A percentile compares a stretch with the other conserved stretches of the same genome.
phyloP scores from a whole-genome alignment of 345 rosid species.

The Linum tenue region DNA sequence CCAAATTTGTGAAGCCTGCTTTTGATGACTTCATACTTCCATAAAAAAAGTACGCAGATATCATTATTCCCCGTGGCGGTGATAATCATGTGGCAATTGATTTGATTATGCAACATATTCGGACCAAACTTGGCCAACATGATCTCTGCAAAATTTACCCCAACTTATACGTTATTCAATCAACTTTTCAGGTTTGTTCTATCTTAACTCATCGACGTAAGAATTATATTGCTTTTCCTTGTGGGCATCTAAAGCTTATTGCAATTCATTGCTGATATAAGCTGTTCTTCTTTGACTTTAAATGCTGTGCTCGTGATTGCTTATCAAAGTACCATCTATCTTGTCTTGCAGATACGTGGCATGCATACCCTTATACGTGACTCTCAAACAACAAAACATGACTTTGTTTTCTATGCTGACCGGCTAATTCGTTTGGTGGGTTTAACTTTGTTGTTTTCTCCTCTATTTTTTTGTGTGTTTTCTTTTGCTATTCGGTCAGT shows the following conservation, averaged over 20 bases:
- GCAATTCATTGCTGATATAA: not conserved
- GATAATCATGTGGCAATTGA: conserved; percentile 97
- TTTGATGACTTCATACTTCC: conserved; percentile 99
- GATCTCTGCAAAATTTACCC: conserved; percentile 98
- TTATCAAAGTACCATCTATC: conserved; percentile 1
- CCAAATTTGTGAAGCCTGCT: conserved; percentile 97
- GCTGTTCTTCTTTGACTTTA: too few relatives aligned
- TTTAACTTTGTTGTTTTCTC: conserved; percentile 1
- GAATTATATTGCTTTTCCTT: too few relatives aligned
- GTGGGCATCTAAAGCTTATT: not conserved
- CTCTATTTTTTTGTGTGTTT: conserved; percentile 2
- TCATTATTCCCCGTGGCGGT: conserved; percentile 98
- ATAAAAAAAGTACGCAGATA: conserved; percentile 96
- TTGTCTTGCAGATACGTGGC: conserved; percentile 74
- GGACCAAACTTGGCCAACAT: conserved; percentile 96
- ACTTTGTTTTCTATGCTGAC: conserved; percentile 91
- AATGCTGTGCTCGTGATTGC: not conserved
- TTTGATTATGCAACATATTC: conserved; percentile 93
- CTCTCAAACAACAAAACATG: conserved; percentile 84
- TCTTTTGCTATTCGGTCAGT: not conserved
- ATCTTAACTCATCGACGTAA: not conserved
- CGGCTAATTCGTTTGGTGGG: conserved; percentile 95
- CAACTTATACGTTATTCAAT: conserved; percentile 80
- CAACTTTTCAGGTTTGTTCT: conserved; percentile 83
- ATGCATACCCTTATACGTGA: conserved; percentile 99